Base-by-base conservation (phyloP, 441 rosid genomes). In the Brassica hybrid region DNA sequence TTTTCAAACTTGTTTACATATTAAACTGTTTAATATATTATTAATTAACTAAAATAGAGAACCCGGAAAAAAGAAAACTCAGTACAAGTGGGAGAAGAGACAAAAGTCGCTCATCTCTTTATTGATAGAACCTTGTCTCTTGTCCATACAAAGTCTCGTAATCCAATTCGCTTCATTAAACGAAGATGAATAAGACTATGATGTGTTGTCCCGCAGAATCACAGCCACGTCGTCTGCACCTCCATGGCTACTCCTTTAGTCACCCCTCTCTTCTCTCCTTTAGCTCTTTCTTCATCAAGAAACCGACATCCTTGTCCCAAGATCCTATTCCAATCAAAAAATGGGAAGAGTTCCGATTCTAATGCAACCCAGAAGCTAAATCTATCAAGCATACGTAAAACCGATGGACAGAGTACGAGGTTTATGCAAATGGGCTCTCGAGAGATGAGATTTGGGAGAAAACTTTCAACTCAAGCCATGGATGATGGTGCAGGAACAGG, bases 181-280 rank as follows among this genome's bases (percentile, higher is more conserved):
- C 8, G 23, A 59, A 19, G 19, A 69, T 62, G 79, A 7, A 69
- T 56, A 65, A 70, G 76, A 65, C 76, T 65, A 16, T 10, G 72
- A 85, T 72, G 82, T 67, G 56, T 21, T 25, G 21, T 76, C 69
- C 58, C 67, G 9, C 14, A 77, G 74, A 38, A 60, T 63, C 62
- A 58, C 52, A 16, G 58, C 77, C 86, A 69, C 78, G 72, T 67
- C 78, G 69, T 67, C 63, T 41, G 64, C 72, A 61, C 36, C 30
- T 13, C 84, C 50, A 88, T 89, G 95, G 88, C 92, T 30, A 56
- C 80, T 62, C 83, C 73, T 62, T 69, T 79, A 54, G 70, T 81
- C 27, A 56, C 85, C 23, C 78, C 81, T 73, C 71, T 66, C 41
- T 62, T 74, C 32, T 71, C 80, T 18, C 71, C 90, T 12, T 71